A percentile compares a stretch with the other conserved stretches of the same genome.
These are phyloP conservation scores for Aspergillus quadrilineatus DNA, from an alignment of 2,329 filamentous ascomycete genomes.

Conservation along the genomic window DNA sequence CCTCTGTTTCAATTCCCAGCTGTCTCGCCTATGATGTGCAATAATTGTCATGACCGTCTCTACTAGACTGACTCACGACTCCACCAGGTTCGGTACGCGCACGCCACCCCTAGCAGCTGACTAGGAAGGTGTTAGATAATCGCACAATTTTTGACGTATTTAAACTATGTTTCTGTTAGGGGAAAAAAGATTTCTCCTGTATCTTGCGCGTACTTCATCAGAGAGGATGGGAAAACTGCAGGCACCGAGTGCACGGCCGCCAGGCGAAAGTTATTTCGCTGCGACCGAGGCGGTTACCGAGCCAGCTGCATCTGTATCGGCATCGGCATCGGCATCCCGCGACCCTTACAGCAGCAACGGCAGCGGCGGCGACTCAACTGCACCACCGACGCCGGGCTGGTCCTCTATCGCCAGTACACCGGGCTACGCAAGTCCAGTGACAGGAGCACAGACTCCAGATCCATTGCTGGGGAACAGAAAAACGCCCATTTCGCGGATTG, in stretches of 20 bases:
- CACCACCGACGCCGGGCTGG: not conserved
- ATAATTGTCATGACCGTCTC: not conserved
- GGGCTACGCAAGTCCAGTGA: conserved; percentile 24
- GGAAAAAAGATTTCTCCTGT: not conserved
- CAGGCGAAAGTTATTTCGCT: not conserved
- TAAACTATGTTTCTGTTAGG: not conserved
- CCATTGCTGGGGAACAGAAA: conserved; percentile 21
- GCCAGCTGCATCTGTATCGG: not conserved
- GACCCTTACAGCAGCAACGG: not conserved
- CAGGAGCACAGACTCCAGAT: conserved; percentile 30
- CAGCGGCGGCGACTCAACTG: not conserved
- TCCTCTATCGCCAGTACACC: not conserved
- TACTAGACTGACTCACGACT: not conserved
- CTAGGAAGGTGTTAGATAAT: not conserved
- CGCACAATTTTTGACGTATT: not conserved
- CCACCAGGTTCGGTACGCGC: not conserved
- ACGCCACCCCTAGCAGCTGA: too few species aligned
- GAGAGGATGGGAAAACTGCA: not conserved
- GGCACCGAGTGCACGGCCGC: not conserved
- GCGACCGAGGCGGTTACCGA: not conserved
- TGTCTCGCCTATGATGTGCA: not conserved
- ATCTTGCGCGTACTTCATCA: too few species aligned
- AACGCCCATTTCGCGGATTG: not conserved
- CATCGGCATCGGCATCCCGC: not conserved
- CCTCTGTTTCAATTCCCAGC: not conserved